phyloP scores from a whole-genome alignment of 176 grass and related monocot species.

The Paspalum notatum region DNA sequence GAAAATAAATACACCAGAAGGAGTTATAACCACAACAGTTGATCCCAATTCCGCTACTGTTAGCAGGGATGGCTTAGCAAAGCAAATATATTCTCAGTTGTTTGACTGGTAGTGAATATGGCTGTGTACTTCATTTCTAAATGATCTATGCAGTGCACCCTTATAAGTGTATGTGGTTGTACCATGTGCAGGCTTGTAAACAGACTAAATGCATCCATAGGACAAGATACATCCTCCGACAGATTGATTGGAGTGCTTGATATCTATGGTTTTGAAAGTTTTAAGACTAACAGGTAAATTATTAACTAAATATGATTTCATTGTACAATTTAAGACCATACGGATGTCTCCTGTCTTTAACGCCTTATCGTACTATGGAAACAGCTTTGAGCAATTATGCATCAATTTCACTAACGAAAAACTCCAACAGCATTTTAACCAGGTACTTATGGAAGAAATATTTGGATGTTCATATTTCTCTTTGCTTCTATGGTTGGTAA shows the following conservation, averaged over 20 bases:
- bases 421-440: slow-evolving; percentile 94
- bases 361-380: slow-evolving; percentile 47
- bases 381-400: slow-evolving; percentile 95
- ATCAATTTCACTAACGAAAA: slow-evolving; percentile 98
- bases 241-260: slow-evolving; percentile 90
- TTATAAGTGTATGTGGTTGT: slow-evolving; percentile 32
- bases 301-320: slow-evolving; percentile 20
- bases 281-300: slow-evolving; percentile 91
- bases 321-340: slow-evolving; percentile 28
- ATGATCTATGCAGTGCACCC: neutral
- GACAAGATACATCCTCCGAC: slow-evolving; percentile 78
- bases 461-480: slow-evolving; percentile 35
- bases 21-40: slow-evolving; percentile 83
- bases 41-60: slow-evolving; percentile 86
- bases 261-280: slow-evolving; percentile 99
- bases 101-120: slow-evolving; percentile 80
- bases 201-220: slow-evolving; percentile 89
- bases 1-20: slow-evolving; percentile 92
- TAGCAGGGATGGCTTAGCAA: slow-evolving; percentile 91
- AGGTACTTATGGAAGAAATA: slow-evolving; percentile 54
- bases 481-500: slow-evolving; percentile 33
- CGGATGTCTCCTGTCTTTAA: slow-evolving; percentile 33
- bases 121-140: slow-evolving; percentile 5
- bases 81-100: slow-evolving; percentile 78
- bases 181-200: slow-evolving; percentile 75